Percentiles rank a stretch among this genome's conserved stretches.
Evolutionary conservation across 1,284 basidiomycete species (phyloP).

Genomic region (Cerioporus squamosus): DNA sequence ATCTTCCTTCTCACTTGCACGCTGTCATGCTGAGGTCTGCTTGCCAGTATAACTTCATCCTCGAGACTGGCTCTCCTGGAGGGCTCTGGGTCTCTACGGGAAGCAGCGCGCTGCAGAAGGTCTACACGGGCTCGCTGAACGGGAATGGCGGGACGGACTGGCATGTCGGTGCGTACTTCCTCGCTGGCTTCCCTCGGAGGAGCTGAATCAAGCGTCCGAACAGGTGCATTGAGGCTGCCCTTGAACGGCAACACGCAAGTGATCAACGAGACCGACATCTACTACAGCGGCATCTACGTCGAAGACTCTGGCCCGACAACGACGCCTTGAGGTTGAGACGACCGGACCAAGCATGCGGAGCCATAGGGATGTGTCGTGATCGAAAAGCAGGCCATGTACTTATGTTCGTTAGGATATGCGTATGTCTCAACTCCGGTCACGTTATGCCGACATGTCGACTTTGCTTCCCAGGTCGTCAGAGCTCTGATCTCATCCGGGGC

Average conservation of each 20-base stretch:
- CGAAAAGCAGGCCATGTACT: no score
- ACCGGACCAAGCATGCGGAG: no score
- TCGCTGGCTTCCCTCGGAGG: neutral
- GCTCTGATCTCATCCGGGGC: no score
- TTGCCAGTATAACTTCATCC: constrained; percentile 31
- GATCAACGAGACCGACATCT: constrained; percentile 33
- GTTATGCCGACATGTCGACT: no score
- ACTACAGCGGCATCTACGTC: constrained; percentile 32
- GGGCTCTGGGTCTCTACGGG: constrained; percentile 35
- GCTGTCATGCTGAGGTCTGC: neutral
- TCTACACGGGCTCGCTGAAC: constrained; percentile 31
- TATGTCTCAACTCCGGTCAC: no score
- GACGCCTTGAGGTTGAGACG: constrained; percentile 16
- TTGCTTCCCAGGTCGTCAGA: no score
- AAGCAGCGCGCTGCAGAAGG: constrained; percentile 27
- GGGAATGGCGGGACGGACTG: constrained; percentile 34
- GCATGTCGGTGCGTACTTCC: constrained; percentile 26
- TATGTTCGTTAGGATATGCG: no score
- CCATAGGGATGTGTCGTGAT: no score
- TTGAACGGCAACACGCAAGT: constrained; percentile 27
- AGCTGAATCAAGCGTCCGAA: neutral
- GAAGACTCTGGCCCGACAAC: constrained; percentile 30
- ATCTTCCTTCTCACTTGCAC: no score
- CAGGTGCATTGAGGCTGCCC: constrained; percentile 31
- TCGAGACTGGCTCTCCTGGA: constrained; percentile 30